phyloP scores from a whole-genome alignment of 768 basidiomycete genomes.

The Lanmaoa pseudosensibilis region DNA sequence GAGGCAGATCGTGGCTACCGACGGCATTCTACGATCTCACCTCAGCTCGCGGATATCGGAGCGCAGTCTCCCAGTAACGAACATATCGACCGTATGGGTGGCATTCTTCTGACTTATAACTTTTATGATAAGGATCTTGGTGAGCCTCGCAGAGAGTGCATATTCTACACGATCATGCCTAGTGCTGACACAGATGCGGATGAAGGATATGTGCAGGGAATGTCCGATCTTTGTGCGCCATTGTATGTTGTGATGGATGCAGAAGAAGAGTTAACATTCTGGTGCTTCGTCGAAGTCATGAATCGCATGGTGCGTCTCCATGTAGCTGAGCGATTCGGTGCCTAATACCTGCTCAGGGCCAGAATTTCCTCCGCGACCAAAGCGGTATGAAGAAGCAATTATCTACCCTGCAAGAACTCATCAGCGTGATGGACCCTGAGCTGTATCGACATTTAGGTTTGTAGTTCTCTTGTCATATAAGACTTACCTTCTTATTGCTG shows the following conservation, averaged over 20 bases:
- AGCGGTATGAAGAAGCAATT: conserved; percentile 97
- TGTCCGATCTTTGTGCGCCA: conserved; percentile 95
- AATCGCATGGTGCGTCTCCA: conserved; percentile 75
- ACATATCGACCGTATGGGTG: conserved; percentile 85
- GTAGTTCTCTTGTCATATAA: not conserved
- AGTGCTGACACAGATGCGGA: conserved; percentile 17
- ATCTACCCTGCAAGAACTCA: conserved; percentile 83
- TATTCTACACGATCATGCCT: not conserved
- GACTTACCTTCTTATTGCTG: not conserved
- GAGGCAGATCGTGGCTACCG: conserved; percentile 54
- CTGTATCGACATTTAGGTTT: conserved; percentile 86
- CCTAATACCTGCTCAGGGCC: conserved; percentile 55
- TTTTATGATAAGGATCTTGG: conserved; percentile 87
- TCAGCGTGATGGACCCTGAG: conserved; percentile 94
- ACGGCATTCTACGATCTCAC: conserved; percentile 72
- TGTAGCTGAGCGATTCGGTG: conserved; percentile 1
- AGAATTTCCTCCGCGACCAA: conserved; percentile 94
- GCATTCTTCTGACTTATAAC: conserved; percentile 87
- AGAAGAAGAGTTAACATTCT: conserved; percentile 90
- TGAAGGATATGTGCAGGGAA: conserved; percentile 94
- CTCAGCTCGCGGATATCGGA: conserved; percentile 69
- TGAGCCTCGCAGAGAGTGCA: conserved; percentile 37
- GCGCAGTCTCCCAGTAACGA: conserved; percentile 88
- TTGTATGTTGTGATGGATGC: conserved; percentile 89
- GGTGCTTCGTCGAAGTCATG: conserved; percentile 97